Percentiles rank a stretch among this genome's conserved stretches.
These are phyloP conservation scores for Malassezia dermatis DNA, from an alignment of 1,284 basidiomycete genomes.

Conservation along the genomic window DNA sequence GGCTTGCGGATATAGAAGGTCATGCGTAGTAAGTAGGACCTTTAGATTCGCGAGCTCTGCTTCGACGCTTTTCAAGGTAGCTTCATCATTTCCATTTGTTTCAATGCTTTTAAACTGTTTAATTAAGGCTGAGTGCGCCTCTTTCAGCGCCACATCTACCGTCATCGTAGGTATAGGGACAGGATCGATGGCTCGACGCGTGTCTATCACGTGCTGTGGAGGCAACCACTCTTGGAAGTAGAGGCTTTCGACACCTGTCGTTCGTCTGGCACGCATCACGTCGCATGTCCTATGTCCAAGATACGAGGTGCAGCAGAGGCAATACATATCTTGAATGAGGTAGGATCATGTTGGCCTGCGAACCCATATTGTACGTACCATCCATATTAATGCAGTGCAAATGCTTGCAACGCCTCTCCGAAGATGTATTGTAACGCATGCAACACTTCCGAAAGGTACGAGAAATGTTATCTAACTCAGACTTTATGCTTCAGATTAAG, in stretches of 20 bases:
- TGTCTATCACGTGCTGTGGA: conserved; percentile 10
- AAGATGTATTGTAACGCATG: conserved; percentile 15
- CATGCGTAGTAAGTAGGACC: conserved; percentile 67
- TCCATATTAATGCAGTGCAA: conserved; percentile 8
- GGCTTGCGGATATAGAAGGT: conserved; percentile 58
- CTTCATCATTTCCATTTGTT: background rate
- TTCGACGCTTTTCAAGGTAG: conserved; percentile 13
- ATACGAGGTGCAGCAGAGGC: background rate
- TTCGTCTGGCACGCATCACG: background rate
- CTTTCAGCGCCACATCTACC: conserved; percentile 9
- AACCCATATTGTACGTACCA: conserved; percentile 3
- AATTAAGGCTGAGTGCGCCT: conserved; percentile 5
- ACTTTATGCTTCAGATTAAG: conserved; percentile 17
- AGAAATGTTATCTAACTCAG: background rate
- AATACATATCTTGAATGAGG: background rate
- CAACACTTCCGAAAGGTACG: conserved; percentile 15
- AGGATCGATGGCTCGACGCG: background rate
- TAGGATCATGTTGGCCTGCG: background rate
- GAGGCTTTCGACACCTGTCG: background rate
- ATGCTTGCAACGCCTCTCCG: conserved; percentile 17
- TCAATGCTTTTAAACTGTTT: background rate
- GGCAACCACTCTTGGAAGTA: background rate
- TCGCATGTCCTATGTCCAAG: background rate
- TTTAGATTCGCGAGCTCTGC: conserved; percentile 49
- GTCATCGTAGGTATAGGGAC: conserved; percentile 2